phyloP scores from a whole-genome alignment of 2,329 filamentous ascomycete species.

The Tolypocladium tundrense region DNA sequence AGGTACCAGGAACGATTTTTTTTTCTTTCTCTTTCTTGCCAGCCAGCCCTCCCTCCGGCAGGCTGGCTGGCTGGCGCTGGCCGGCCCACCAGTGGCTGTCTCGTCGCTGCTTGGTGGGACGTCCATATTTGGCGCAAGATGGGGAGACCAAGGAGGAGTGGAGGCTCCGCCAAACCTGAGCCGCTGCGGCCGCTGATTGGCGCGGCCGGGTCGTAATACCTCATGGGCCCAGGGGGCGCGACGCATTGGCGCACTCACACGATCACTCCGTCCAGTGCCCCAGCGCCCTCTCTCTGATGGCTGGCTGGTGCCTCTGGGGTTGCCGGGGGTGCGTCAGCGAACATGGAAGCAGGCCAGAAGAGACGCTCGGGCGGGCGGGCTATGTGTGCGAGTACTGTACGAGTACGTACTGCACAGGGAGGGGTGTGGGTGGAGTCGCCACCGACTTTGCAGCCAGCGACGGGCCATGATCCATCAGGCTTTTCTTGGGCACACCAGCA shows the following conservation, averaged over 20 bases:
- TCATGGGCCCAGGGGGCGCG: neutral
- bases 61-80: conserved; percentile 8
- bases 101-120: neutral
- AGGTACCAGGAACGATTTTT: conserved; percentile 1
- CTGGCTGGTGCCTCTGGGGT: neutral
- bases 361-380: neutral
- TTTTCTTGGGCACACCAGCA: neutral
- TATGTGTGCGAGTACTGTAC: neutral
- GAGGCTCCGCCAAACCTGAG: conserved; percentile 1
- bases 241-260: neutral
- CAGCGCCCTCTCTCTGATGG: neutral
- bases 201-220: neutral
- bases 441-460: neutral
- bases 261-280: neutral
- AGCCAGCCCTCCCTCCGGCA: conserved; percentile 1
- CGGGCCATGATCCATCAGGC: neutral
- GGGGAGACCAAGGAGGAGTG: conserved; percentile 2
- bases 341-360: neutral
- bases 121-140: conserved; percentile 4
- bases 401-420: too few relatives aligned
- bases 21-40: neutral
- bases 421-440: neutral
- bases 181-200: conserved; percentile 1
- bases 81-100: neutral
- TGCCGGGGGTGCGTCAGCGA: neutral